phyloP scores from a whole-genome alignment of 208 protist species.

The Zelonia costaricensis region DNA sequence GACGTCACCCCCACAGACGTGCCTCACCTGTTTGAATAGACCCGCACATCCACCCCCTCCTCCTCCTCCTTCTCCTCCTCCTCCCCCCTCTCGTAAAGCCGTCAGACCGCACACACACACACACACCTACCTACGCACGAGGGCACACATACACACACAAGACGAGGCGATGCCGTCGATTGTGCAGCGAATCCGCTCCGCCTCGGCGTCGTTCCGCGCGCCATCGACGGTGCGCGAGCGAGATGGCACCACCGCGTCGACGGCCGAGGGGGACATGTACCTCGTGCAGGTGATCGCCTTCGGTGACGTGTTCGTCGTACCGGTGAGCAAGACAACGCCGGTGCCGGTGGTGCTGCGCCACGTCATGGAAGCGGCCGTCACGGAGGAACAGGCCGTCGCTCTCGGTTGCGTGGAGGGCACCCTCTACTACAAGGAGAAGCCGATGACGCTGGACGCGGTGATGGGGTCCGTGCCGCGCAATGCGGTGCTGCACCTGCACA shows the following conservation, averaged over 20 bases:
- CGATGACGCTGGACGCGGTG: conserved; percentile 32
- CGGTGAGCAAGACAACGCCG: conserved; percentile 39
- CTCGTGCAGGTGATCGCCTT: conserved; percentile 22
- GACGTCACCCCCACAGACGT: too few species aligned
- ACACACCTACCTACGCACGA: neutral
- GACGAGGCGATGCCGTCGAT: conserved; percentile 5
- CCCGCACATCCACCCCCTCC: neutral
- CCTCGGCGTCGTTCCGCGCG: neutral
- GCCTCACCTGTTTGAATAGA: too few species aligned
- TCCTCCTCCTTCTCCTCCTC: neutral
- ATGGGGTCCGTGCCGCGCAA: conserved; percentile 37
- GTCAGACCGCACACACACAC: neutral
- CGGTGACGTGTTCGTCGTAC: conserved; percentile 27
- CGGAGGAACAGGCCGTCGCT: conserved; percentile 16
- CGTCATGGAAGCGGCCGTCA: conserved; percentile 45
- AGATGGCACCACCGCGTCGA: neutral
- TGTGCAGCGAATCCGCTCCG: conserved; percentile 9
- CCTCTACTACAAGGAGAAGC: conserved; percentile 44
- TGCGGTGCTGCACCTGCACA: conserved; percentile 57
- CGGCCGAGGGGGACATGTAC: conserved; percentile 6
- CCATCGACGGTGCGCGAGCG: conserved; percentile 2
- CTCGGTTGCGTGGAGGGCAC: conserved; percentile 36
- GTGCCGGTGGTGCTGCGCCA: conserved; percentile 43
- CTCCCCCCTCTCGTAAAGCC: too few species aligned
- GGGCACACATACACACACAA: neutral